These are phyloP conservation scores for Coelastrella sp. DNA, from an alignment of 139 green algal genomes.

Conservation along the genomic window DNA sequence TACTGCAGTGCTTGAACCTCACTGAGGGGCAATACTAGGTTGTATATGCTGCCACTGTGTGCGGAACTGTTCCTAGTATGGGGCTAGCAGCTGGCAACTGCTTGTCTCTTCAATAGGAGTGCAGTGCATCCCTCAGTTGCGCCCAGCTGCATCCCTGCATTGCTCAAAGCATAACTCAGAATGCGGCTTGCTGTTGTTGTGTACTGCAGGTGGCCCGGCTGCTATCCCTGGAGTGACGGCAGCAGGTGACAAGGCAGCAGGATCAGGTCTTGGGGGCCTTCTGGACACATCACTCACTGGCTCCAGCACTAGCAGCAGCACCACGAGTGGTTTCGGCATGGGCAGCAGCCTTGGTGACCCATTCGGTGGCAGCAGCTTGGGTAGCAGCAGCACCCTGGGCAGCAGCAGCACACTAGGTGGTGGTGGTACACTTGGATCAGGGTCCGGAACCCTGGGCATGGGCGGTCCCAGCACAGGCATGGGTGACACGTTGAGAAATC, in stretches of 20 bases:
- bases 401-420: not conserved
- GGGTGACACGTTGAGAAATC: not conserved
- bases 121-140: not conserved
- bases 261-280: not conserved
- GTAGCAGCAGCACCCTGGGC: not conserved
- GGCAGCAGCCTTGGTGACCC: not conserved
- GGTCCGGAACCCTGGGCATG: not conserved
- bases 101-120: not conserved
- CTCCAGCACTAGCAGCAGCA: slow-evolving; percentile 7
- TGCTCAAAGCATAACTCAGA: not conserved
- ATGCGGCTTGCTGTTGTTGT: not conserved
- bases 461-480: not conserved
- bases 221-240: not conserved
- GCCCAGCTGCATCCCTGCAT: not conserved
- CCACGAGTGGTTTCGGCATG: not conserved
- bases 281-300: not conserved
- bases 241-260: not conserved
- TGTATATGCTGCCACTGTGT: too few species aligned
- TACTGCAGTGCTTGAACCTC: too few species aligned
- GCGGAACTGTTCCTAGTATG: too few species aligned
- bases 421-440: not conserved
- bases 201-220: not conserved
- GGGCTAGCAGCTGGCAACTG: too few species aligned
- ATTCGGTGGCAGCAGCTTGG: not conserved
- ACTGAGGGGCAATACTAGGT: too few species aligned